These are phyloP conservation scores for Trypanosoma lewisi DNA, from an alignment of 208 protist genomes.

Conservation along the genomic window DNA sequence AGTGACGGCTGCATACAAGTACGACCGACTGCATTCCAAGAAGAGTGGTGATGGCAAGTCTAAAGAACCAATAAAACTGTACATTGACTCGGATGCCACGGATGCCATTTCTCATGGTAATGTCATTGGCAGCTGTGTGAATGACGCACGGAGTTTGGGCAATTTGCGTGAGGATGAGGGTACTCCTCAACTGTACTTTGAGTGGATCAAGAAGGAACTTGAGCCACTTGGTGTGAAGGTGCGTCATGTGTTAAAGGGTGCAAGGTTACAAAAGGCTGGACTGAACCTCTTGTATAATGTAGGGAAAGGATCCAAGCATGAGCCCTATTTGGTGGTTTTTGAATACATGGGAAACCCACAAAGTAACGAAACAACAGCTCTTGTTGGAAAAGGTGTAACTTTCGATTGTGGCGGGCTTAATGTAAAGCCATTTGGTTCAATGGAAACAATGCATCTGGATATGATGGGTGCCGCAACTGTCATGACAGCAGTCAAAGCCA, in stretches of 20 bases:
- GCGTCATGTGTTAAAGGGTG: constrained; percentile 50
- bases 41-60: neutral
- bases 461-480: constrained; percentile 91
- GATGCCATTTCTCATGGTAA: constrained; percentile 53
- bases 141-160: constrained; percentile 73
- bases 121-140: constrained; percentile 74
- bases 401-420: constrained; percentile 92
- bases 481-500: constrained; percentile 71
- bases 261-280: constrained; percentile 47
- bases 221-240: constrained; percentile 43
- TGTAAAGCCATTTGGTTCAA: constrained; percentile 86
- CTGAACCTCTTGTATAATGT: constrained; percentile 80
- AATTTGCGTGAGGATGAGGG: constrained; percentile 86
- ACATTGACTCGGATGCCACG: constrained; percentile 36
- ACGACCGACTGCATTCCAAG: constrained; percentile 54
- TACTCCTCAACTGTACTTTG: constrained; percentile 68
- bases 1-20: constrained; percentile 73
- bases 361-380: constrained; percentile 37
- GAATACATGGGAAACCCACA: constrained; percentile 75
- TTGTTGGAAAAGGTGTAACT: constrained; percentile 91
- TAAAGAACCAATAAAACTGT: constrained; percentile 30
- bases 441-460: constrained; percentile 93
- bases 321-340: constrained; percentile 74
- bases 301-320: constrained; percentile 68
- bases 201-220: constrained; percentile 58